These are phyloP conservation scores for Penicillium paxilli DNA, from an alignment of 495 filamentous ascomycete species.

Conservation along the genomic window DNA sequence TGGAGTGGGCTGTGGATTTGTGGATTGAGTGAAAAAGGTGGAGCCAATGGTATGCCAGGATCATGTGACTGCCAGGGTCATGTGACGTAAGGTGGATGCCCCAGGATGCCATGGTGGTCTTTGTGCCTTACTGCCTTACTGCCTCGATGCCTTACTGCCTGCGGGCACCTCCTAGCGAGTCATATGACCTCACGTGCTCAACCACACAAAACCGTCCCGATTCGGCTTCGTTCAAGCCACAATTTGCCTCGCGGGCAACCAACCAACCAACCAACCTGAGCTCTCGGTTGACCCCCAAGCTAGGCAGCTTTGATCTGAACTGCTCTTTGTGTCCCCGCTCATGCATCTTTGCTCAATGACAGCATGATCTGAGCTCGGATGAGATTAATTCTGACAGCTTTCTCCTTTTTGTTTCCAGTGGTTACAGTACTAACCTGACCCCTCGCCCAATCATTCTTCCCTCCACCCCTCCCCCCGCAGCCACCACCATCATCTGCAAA, in stretches of 20 bases:
- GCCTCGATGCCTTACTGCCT: too few relatives aligned
- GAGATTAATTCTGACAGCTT: slow-evolving; percentile 5
- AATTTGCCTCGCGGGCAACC: neutral
- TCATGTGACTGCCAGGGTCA: neutral
- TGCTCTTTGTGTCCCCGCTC: slow-evolving; percentile 6
- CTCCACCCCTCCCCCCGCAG: neutral
- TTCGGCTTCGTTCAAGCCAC: slow-evolving; percentile 1
- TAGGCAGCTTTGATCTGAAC: slow-evolving; percentile 14
- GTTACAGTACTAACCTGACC: slow-evolving; percentile 10
- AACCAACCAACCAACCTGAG: neutral
- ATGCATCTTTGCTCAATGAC: slow-evolving; percentile 20
- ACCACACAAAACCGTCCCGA: slow-evolving; percentile 11
- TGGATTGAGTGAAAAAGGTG: neutral
- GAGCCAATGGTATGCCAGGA: neutral
- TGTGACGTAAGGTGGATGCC: neutral
- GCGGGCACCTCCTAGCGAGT: neutral
- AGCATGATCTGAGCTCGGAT: slow-evolving; percentile 16
- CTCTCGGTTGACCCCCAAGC: slow-evolving; percentile 9
- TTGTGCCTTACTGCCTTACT: too few relatives aligned
- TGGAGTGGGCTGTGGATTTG: neutral
- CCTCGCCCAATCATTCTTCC: slow-evolving; percentile 4
- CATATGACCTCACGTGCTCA: slow-evolving; percentile 10
- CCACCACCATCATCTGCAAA: neutral
- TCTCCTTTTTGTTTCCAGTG: neutral
- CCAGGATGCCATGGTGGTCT: too few relatives aligned